Evolutionary conservation across 805 yeast genomes (phyloP).

Genomic region (Ogataea methylovora): DNA sequence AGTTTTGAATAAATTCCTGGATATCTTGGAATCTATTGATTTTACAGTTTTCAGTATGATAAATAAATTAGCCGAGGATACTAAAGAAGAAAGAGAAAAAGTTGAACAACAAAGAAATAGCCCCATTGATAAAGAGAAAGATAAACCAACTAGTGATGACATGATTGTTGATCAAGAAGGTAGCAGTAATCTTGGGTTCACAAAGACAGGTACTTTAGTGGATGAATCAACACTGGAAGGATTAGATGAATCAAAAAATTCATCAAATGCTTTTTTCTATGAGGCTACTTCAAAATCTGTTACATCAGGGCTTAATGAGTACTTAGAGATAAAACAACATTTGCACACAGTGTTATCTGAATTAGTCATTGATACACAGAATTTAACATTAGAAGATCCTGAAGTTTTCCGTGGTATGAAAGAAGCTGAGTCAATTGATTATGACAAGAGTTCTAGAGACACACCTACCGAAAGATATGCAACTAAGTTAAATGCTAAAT

Average conservation of each 20-base stretch:
- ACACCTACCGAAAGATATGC: constrained; percentile 44
- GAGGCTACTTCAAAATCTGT: constrained; percentile 24
- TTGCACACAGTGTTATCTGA: constrained; percentile 54
- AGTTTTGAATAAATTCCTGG: constrained; percentile 39
- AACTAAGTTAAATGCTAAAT: constrained; percentile 34
- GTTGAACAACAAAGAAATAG: background rate
- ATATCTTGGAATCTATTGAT: constrained; percentile 53
- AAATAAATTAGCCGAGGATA: constrained; percentile 15
- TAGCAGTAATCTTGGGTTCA: background rate
- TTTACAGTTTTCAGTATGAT: constrained; percentile 41
- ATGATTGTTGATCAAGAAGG: background rate
- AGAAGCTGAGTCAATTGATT: constrained; percentile 43
- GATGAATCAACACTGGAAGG: constrained; percentile 10
- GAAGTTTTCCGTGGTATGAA: constrained; percentile 61
- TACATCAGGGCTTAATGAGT: constrained; percentile 55
- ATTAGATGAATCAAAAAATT: background rate
- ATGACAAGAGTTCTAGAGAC: constrained; percentile 30
- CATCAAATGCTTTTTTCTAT: constrained; percentile 13
- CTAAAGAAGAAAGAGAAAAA: constrained; percentile 2
- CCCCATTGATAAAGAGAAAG: background rate
- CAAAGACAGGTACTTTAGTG: constrained; percentile 11
- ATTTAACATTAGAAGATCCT: constrained; percentile 65
- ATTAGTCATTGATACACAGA: constrained; percentile 61
- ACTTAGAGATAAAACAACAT: constrained; percentile 65
- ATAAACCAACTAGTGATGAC: constrained; percentile 9